Conservation (phyloP, 2,329 filamentous ascomycete genomes). For the Colletotrichum tropicale region DNA sequence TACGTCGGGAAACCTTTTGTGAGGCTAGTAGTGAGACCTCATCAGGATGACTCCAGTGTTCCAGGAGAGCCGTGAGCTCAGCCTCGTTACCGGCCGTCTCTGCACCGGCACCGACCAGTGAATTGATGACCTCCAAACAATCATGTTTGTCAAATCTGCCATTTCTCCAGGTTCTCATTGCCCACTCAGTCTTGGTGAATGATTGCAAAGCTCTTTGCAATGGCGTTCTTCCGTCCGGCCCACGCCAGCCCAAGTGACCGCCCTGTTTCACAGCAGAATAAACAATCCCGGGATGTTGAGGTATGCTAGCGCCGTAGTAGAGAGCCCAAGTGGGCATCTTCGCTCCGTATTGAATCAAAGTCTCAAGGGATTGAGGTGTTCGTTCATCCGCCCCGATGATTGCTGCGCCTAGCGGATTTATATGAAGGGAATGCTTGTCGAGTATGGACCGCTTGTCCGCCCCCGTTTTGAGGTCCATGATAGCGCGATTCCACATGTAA, state of each 20-base stretch:
- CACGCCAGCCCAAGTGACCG: accelerated
- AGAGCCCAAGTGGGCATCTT: background rate
- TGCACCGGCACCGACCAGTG: accelerated
- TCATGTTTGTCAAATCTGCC: background rate
- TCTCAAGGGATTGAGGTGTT: accelerated
- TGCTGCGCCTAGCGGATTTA: background rate
- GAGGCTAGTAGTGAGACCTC: background rate
- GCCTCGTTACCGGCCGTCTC: background rate
- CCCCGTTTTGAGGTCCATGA: too few relatives aligned
- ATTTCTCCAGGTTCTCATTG: too few relatives aligned
- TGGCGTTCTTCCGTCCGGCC: accelerated
- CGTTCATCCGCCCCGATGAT: accelerated
- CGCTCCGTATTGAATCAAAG: background rate
- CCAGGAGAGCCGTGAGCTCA: accelerated
- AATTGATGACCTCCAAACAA: background rate
- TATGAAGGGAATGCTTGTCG: too few relatives aligned
- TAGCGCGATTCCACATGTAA: background rate
- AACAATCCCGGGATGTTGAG: accelerated
- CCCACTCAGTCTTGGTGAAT: too few relatives aligned
- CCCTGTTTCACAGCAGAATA: accelerated
- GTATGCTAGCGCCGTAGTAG: accelerated
- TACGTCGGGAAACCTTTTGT: too few relatives aligned
- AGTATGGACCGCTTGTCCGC: too few relatives aligned
- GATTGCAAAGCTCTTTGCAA: background rate
- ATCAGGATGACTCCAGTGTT: background rate